Conservation (phyloP, 208 protist species). For the Naegleria gruberi region DNA sequence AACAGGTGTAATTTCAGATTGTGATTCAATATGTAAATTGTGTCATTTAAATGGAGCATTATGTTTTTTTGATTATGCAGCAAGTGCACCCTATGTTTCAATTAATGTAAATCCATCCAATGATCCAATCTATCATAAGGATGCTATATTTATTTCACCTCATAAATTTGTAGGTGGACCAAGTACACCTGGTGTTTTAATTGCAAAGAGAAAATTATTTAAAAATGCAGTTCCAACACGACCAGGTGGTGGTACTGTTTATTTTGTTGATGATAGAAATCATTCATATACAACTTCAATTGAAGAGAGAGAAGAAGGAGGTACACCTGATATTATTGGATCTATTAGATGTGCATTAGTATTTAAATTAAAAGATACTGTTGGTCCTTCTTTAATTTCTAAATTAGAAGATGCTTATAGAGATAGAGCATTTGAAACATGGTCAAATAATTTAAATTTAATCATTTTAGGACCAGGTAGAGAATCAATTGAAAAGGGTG, state of each 20-base stretch:
- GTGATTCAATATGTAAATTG: constrained; percentile 36
- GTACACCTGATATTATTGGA: constrained; percentile 60
- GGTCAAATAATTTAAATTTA: not conserved
- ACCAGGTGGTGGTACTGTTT: constrained; percentile 56
- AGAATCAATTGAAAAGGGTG: too few species aligned
- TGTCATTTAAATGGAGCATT: constrained; percentile 48
- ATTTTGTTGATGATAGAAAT: constrained; percentile 40
- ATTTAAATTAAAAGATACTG: constrained; percentile 44
- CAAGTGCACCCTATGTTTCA: constrained; percentile 47
- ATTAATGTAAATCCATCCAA: constrained; percentile 20
- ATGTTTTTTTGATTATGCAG: constrained; percentile 56
- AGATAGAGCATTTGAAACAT: not conserved
- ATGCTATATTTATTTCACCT: constrained; percentile 55
- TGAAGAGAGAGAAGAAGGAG: constrained; percentile 57
- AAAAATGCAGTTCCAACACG: not conserved
- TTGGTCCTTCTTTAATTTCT: constrained; percentile 27
- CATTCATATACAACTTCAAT: constrained; percentile 47
- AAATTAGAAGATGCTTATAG: constrained; percentile 1
- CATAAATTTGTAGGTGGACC: constrained; percentile 66
- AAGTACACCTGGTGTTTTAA: constrained; percentile 38
- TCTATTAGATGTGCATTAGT: constrained; percentile 46
- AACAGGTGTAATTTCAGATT: constrained; percentile 47
- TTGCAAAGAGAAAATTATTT: constrained; percentile 30
- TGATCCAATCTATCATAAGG: constrained; percentile 29
- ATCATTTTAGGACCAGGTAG: not conserved